A percentile compares a stretch with the other conserved stretches of the same genome.
Conservation (phyloP, 495 filamentous ascomycete species). For the Aspergillus indologenus region DNA sequence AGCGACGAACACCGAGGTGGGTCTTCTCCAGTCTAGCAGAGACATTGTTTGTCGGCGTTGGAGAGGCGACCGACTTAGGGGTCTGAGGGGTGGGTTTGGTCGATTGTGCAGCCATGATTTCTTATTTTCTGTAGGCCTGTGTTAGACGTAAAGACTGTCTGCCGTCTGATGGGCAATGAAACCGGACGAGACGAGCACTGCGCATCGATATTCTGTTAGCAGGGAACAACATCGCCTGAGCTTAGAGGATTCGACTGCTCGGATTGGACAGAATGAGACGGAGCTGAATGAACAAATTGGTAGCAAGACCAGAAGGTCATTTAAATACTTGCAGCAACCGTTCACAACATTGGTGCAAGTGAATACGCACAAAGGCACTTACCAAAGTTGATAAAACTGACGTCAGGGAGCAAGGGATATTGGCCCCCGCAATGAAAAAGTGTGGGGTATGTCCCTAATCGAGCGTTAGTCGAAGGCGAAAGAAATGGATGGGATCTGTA, state of each 20-base stretch:
- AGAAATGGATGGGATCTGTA: background rate
- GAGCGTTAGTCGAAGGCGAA: background rate
- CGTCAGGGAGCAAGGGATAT: background rate
- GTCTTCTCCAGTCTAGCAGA: slow-evolving; percentile 69
- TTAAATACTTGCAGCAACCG: background rate
- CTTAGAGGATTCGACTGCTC: too few species aligned
- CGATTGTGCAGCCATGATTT: slow-evolving; percentile 34
- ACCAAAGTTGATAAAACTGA: background rate
- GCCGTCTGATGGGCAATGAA: background rate
- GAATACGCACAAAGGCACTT: background rate
- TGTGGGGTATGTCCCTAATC: background rate
- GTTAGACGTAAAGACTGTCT: too few species aligned
- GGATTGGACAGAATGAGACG: too few species aligned
- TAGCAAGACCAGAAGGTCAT: too few species aligned
- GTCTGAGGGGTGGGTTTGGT: slow-evolving; percentile 22
- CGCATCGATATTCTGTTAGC: too few species aligned
- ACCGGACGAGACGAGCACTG: background rate
- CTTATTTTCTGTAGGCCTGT: slow-evolving; percentile 7
- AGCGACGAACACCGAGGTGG: slow-evolving; percentile 62
- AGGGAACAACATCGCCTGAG: too few species aligned
- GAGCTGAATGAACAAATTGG: too few species aligned
- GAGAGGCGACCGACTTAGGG: slow-evolving; percentile 26
- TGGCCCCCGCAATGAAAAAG: background rate
- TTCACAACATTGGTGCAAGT: background rate
- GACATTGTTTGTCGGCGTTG: slow-evolving; percentile 44